phyloP scores from a whole-genome alignment of 345 rosid genomes.

The thale cress (Arabidopsis thaliana) region DNA sequence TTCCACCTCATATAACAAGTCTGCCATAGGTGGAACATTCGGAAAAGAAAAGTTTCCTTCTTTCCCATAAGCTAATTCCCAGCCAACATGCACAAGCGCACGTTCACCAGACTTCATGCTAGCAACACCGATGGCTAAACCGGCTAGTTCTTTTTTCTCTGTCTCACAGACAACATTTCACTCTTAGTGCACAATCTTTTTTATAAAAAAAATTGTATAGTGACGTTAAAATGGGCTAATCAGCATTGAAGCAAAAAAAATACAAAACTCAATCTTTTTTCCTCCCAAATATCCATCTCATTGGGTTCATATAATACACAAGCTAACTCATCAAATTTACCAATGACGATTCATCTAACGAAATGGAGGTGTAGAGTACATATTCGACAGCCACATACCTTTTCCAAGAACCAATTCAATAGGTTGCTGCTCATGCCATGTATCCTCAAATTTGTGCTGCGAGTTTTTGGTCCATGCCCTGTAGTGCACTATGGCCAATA shows the following conservation, averaged over 20 bases:
- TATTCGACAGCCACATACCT: constrained; percentile 52
- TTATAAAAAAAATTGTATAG: neutral
- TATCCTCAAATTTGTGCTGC: constrained; percentile 89
- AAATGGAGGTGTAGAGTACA: neutral
- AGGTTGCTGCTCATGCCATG: constrained; percentile 89
- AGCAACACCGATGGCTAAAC: constrained; percentile 85
- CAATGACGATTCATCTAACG: constrained; percentile 10
- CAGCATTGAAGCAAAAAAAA: neutral
- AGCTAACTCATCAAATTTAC: constrained; percentile 17
- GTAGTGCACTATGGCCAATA: constrained; percentile 68
- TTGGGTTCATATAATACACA: neutral
- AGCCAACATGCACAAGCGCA: constrained; percentile 75
- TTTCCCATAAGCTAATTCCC: constrained; percentile 95
- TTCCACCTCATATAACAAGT: constrained; percentile 85
- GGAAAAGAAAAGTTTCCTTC: constrained; percentile 98
- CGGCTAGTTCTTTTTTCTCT: constrained; percentile 93
- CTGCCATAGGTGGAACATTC: constrained; percentile 92
- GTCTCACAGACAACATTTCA: constrained; percentile 38
- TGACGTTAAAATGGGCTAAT: constrained; percentile 3
- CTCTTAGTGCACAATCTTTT: constrained; percentile 17
- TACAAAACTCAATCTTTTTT: neutral
- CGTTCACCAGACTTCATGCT: constrained; percentile 94
- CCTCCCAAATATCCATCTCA: neutral
- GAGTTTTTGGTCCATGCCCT: constrained; percentile 83
- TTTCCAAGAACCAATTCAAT: constrained; percentile 81